A percentile compares a stretch with the other conserved stretches of the same genome.
Conservation (phyloP, 2,329 filamentous ascomycete genomes). For the Diaporthe nobilis region DNA sequence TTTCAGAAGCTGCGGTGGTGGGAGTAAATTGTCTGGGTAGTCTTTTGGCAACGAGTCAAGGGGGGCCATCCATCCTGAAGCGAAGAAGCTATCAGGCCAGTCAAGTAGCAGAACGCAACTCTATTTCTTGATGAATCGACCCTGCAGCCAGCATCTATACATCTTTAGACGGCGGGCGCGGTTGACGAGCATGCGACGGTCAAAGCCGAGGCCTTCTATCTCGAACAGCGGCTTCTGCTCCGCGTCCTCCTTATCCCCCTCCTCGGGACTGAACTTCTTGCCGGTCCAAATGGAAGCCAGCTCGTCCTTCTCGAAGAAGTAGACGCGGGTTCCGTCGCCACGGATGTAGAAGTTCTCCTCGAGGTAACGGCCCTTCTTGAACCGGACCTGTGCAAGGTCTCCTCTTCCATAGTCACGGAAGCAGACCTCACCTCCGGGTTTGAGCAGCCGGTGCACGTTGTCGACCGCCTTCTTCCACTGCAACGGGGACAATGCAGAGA, state of each 20-base stretch:
- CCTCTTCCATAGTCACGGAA: conserved; percentile 98
- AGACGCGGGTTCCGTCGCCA: conserved; percentile 95
- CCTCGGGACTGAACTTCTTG: conserved; percentile 47
- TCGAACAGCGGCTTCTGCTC: conserved; percentile 68
- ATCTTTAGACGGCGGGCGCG: conserved; percentile 93
- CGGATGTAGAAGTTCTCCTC: conserved; percentile 98
- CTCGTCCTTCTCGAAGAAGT: conserved; percentile 95
- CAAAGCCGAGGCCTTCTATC: conserved; percentile 83
- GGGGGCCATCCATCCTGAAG: background rate
- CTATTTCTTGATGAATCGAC: conserved; percentile 80
- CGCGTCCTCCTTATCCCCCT: conserved; percentile 46
- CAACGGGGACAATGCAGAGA: conserved; percentile 86
- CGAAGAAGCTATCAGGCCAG: background rate
- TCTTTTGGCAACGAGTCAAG: background rate
- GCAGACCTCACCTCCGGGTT: conserved; percentile 91
- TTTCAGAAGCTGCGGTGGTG: background rate
- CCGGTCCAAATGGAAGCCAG: conserved; percentile 83
- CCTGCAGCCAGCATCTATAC: conserved; percentile 98
- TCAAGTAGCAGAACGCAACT: conserved; percentile 34
- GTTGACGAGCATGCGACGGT: conserved; percentile 92
- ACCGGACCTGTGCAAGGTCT: conserved; percentile 95
- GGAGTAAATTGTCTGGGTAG: background rate
- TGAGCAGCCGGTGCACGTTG: conserved; percentile 87
- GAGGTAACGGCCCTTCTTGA: conserved; percentile 94
- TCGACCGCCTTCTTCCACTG: conserved; percentile 88